Percentiles rank a stretch among this genome's conserved stretches.
Conservation (phyloP, 768 basidiomycete species). For the Royoungia palumana region DNA sequence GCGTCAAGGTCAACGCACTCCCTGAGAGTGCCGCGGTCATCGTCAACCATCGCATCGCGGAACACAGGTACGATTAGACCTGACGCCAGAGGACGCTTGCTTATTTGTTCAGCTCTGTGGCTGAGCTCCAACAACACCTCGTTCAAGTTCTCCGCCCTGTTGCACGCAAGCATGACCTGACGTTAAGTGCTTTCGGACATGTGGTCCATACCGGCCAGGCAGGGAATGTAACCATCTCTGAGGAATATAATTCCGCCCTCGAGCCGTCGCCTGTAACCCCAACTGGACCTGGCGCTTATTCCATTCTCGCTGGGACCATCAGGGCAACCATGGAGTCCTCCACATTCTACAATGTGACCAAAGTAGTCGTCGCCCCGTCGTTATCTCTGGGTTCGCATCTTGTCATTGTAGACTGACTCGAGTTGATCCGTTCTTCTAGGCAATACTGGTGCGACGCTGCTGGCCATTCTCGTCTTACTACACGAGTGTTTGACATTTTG, state of each 20-base stretch:
- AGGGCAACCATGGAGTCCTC: slow-evolving; percentile 32
- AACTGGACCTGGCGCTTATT: slow-evolving; percentile 14
- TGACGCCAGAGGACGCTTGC: neutral
- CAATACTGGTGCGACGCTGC: slow-evolving; percentile 14
- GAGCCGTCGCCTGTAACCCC: slow-evolving; percentile 66
- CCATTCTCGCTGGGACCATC: slow-evolving; percentile 26
- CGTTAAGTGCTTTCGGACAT: slow-evolving; percentile 54
- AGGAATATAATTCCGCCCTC: slow-evolving; percentile 47
- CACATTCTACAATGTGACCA: slow-evolving; percentile 4
- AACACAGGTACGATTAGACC: slow-evolving; percentile 43
- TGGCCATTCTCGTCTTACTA: neutral
- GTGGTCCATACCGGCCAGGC: slow-evolving; percentile 34
- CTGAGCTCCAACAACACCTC: slow-evolving; percentile 18
- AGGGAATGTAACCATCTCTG: slow-evolving; percentile 47
- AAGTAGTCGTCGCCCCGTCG: slow-evolving; percentile 14
- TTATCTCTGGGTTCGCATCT: slow-evolving; percentile 10
- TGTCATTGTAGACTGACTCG: no score
- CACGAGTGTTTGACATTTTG: neutral
- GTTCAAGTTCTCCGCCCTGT: slow-evolving; percentile 36
- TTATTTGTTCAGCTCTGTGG: slow-evolving; percentile 12
- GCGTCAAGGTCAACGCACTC: no score
- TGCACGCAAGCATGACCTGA: slow-evolving; percentile 51
- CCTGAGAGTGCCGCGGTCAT: slow-evolving; percentile 22
- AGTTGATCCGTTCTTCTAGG: slow-evolving; percentile 2
- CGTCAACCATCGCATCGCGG: slow-evolving; percentile 68